A percentile compares a stretch with the other conserved stretches of the same genome.
phyloP scores from a whole-genome alignment of 2,329 filamentous ascomycete species.

The Claviceps purpurea region DNA sequence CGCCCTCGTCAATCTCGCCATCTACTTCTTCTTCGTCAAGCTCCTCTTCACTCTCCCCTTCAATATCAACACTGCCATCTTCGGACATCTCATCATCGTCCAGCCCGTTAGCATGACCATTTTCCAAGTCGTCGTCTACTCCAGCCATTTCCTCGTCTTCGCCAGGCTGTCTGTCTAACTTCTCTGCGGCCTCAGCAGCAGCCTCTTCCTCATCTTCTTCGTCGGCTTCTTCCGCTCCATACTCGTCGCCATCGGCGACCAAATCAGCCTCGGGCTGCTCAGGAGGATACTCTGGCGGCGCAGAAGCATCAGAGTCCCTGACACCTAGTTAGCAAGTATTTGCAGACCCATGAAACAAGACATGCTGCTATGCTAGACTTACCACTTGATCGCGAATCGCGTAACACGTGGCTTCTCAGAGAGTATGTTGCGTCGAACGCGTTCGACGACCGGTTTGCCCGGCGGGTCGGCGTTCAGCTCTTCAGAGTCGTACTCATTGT shows the following conservation, averaged over 20 bases:
- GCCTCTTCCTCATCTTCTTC: conserved; percentile 49
- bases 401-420: conserved; percentile 97
- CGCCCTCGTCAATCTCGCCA: conserved; percentile 11
- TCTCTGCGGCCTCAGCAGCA: conserved; percentile 33
- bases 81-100: conserved; percentile 59
- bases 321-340: background rate
- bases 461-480: conserved; percentile 83
- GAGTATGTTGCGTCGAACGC: conserved; percentile 81
- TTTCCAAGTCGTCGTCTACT: conserved; percentile 35
- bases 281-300: conserved; percentile 88
- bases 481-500: conserved; percentile 95
- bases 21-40: conserved; percentile 47
- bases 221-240: conserved; percentile 81
- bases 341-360: background rate
- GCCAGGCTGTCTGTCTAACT: conserved; percentile 26
- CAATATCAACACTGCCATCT: conserved; percentile 65
- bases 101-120: conserved; percentile 25
- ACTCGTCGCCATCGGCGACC: conserved; percentile 71
- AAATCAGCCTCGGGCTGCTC: conserved; percentile 94
- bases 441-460: conserved; percentile 82
- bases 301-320: conserved; percentile 96
- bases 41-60: conserved; percentile 61
- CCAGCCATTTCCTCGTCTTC: conserved; percentile 69
- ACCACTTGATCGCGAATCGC: conserved; percentile 98
- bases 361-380: conserved; percentile 19